Evolutionary conservation across 202 grass and related monocot genomes (phyloP).

Genomic region (Saccharum hybrid): DNA sequence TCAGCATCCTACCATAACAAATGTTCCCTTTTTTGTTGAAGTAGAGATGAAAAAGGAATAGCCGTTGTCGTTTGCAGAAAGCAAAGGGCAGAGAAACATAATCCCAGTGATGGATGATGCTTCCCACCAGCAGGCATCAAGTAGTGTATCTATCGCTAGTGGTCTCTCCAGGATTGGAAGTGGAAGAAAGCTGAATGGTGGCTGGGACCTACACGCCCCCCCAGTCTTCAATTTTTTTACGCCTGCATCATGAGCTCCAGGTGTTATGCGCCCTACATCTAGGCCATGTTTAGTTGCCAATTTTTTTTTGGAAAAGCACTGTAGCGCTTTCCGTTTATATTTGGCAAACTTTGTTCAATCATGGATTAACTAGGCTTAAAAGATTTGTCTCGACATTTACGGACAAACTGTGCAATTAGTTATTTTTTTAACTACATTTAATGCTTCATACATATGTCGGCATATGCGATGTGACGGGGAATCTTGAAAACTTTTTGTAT

Average conservation of each 20-base stretch:
- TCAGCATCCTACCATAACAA: background rate
- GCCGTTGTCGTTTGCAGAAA: background rate
- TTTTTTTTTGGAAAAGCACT: no score
- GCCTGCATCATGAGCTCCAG: constrained; percentile 20
- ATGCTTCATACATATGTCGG: no score
- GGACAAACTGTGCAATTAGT: no score
- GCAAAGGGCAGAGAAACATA: background rate
- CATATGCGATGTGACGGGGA: no score
- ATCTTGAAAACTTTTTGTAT: no score
- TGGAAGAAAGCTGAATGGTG: constrained; percentile 7
- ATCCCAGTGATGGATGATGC: constrained; percentile 20
- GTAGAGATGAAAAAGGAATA: background rate
- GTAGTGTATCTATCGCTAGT: constrained; percentile 21
- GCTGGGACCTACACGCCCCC: constrained; percentile 15
- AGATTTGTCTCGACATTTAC: no score
- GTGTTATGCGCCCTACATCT: background rate
- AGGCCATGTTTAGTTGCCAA: no score
- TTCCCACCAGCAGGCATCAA: constrained; percentile 5
- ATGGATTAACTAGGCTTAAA: no score
- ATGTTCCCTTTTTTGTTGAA: background rate
- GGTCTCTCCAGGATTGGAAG: background rate
- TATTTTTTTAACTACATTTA: no score
- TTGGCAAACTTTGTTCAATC: no score
- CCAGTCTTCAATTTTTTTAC: constrained; percentile 2
- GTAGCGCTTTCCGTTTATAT: no score